Conservation (phyloP, 1,284 basidiomycete genomes). For the Gymnopus androsaceus region DNA sequence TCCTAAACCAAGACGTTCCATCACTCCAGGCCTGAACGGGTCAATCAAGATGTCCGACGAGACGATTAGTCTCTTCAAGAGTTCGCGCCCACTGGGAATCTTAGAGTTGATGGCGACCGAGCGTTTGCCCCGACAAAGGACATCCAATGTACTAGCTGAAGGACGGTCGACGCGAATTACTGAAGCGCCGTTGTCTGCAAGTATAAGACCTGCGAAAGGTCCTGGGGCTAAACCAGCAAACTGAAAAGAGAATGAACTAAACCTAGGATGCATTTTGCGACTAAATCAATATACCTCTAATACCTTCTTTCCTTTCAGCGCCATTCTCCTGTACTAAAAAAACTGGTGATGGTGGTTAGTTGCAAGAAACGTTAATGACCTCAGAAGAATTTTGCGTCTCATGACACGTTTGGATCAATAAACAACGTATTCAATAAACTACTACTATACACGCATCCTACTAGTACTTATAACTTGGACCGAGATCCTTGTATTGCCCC, state of each 20-base stretch:
- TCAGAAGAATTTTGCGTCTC: neutral
- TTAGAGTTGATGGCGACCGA: constrained; percentile 74
- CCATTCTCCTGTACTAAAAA: too few relatives aligned
- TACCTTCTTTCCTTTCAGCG: constrained; percentile 11
- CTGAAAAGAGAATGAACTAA: constrained; percentile 34
- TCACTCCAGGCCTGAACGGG: constrained; percentile 79
- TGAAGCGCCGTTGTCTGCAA: constrained; percentile 80
- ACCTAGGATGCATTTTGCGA: neutral
- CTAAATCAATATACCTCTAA: constrained; percentile 3
- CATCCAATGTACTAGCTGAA: constrained; percentile 44
- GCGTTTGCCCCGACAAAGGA: constrained; percentile 71
- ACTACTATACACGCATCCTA: neutral
- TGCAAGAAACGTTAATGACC: neutral
- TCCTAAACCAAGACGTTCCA: constrained; percentile 77
- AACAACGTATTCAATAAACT: neutral
- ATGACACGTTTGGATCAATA: neutral
- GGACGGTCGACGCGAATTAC: constrained; percentile 77
- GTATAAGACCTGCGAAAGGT: constrained; percentile 75
- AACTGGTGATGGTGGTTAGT: neutral
- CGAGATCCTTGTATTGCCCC: constrained; percentile 42
- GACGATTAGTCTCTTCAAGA: constrained; percentile 62
- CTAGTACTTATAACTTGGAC: constrained; percentile 17
- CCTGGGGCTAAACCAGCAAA: constrained; percentile 85
- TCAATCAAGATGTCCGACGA: constrained; percentile 80
- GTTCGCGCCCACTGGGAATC: constrained; percentile 54